phyloP scores from a whole-genome alignment of 176 grass and related monocot species.

The Cenchrus americanus region DNA sequence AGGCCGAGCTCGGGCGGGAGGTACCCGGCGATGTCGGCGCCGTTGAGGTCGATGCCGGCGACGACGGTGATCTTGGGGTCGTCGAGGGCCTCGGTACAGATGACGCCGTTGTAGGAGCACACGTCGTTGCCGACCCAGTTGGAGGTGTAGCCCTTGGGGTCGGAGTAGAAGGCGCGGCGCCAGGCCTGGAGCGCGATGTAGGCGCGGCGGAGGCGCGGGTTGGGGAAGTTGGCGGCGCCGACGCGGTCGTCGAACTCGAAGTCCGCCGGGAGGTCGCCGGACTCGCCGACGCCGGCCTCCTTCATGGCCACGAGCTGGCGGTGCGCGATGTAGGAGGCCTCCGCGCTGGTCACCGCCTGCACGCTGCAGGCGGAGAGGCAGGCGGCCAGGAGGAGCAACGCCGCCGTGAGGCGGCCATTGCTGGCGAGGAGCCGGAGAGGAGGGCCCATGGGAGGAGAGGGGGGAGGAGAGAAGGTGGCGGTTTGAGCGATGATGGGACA shows the following conservation, averaged over 20 bases:
- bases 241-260: constrained; percentile 55
- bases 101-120: constrained; percentile 56
- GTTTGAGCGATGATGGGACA: too few species aligned
- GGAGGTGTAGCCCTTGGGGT: constrained; percentile 49
- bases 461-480: neutral
- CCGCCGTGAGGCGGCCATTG: constrained; percentile 24
- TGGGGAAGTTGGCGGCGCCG: constrained; percentile 28
- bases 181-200: constrained; percentile 69
- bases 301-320: constrained; percentile 54
- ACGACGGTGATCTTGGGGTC: constrained; percentile 37
- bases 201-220: constrained; percentile 45
- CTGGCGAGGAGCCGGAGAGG: neutral
- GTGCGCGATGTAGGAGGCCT: constrained; percentile 51
- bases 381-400: constrained; percentile 1
- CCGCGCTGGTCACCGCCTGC: constrained; percentile 30
- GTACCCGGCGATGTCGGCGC: constrained; percentile 62
- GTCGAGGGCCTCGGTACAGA: constrained; percentile 33
- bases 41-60: constrained; percentile 52
- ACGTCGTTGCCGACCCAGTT: constrained; percentile 58
- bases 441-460: constrained; percentile 2
- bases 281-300: constrained; percentile 17
- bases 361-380: neutral
- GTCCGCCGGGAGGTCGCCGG: constrained; percentile 30
- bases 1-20: constrained; percentile 43
- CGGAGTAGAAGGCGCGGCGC: constrained; percentile 66